Base-by-base conservation (phyloP, 208 protist species). In the Leishmania turanica region DNA sequence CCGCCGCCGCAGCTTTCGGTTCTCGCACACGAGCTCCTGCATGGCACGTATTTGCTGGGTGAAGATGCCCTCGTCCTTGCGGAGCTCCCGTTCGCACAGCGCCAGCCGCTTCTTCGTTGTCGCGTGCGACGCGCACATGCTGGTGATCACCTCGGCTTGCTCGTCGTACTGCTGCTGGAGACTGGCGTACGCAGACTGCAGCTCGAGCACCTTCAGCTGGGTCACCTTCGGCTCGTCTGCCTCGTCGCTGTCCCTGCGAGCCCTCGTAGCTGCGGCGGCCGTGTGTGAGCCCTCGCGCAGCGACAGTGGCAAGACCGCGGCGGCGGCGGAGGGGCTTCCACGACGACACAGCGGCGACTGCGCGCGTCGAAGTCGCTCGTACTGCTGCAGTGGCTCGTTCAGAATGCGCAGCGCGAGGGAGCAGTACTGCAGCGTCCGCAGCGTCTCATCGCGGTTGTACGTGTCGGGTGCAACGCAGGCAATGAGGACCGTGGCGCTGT, bases 341-440 rank as follows among this genome's bases (percentile, higher is more conserved):
- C 68, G 78, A 34, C 34, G 53, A 13, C 69, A 40, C 40, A 19
- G 42, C 47, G 82, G 78, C 40, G 77, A 82, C 77, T 88, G 84
- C 8, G 47, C 77, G 53, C 74, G 78, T 51, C 81, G 82, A 53
- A 90, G 78, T 3, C 84, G 82, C 31, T 89, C 84, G 79, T 89
- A 93, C 78, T 91, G 77, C 49, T 80, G 85, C 9, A 92, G 34
- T 0, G 95, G 93, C 19, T 80, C 88, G 72, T 99, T 99, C 54
- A 97, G 66, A 72, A 99, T 93, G 62, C 97, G 92, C 74, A 95
- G 83, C 3, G 97, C 95, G 27, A 98, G 66, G 53, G 96, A 89
- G 77, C 97, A 98, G 88, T 99, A 99, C 86, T 99, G 88, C 42
- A 99, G 80, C 2, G 98, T 98, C 7, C 96, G 94, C 68, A 92